phyloP scores from a whole-genome alignment of 768 basidiomycete species.

The Pisolithus orientalis region DNA sequence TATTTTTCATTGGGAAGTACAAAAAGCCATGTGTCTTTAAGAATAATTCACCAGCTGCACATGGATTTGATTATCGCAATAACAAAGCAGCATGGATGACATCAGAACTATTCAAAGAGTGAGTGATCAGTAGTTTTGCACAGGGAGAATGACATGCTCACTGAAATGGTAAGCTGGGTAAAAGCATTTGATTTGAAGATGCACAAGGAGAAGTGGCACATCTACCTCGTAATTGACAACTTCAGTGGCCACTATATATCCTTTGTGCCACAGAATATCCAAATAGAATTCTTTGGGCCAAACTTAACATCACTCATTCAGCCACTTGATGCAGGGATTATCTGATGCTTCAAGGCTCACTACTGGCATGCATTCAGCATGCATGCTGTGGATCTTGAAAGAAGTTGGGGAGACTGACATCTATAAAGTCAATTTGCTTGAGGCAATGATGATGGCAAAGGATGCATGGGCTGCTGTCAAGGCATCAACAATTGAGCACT shows the following conservation, averaged over 20 bases:
- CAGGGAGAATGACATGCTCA: neutral
- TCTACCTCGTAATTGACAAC: conserved; percentile 6
- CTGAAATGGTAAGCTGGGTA: conserved; percentile 14
- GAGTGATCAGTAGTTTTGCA: neutral
- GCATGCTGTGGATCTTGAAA: conserved; percentile 26
- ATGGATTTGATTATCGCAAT: conserved; percentile 32
- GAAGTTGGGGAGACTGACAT: conserved; percentile 26
- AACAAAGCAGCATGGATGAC: conserved; percentile 39
- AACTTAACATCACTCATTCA: conserved; percentile 35
- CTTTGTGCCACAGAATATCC: conserved; percentile 1
- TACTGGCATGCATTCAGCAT: conserved; percentile 23
- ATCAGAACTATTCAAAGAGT: conserved; percentile 26
- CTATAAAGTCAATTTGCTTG: conserved; percentile 31
- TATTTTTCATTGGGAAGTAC: too few relatives aligned
- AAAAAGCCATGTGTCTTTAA: too few relatives aligned
- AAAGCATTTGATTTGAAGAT: conserved; percentile 17
- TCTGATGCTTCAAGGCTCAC: conserved; percentile 30
- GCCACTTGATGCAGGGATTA: conserved; percentile 16
- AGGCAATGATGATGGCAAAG: conserved; percentile 29
- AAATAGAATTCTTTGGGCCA: conserved; percentile 8
- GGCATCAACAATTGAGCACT: conserved; percentile 27
- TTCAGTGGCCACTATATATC: conserved; percentile 2
- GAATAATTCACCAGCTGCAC: conserved; percentile 7
- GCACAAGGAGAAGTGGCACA: conserved; percentile 4
- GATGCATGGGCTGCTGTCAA: conserved; percentile 27